phyloP scores from a whole-genome alignment of 345 rosid genomes.

The Kandelia obovata region DNA sequence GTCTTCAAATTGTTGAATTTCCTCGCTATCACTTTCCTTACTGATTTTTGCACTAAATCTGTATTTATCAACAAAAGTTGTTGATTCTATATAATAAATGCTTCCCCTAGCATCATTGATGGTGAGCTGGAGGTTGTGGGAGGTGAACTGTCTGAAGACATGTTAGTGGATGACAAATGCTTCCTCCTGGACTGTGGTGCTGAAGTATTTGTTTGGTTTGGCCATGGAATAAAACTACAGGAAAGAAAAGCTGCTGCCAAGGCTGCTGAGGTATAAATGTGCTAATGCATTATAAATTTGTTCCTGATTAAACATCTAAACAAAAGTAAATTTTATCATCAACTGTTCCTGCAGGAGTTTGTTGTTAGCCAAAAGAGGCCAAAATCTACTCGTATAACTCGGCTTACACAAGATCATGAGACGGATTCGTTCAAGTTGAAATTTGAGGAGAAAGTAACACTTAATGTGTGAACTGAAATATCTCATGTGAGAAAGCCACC shows the following conservation, averaged over 20 bases:
- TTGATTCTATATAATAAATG: slow-evolving; percentile 11
- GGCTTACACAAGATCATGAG: slow-evolving; percentile 89
- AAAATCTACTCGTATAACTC: slow-evolving; percentile 71
- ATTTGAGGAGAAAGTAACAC: slow-evolving; percentile 96
- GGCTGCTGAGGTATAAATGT: slow-evolving; percentile 70
- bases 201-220: slow-evolving; percentile 94
- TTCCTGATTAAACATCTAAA: neutral
- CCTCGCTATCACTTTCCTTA: neutral
- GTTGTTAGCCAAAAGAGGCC: slow-evolving; percentile 74
- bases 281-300: neutral
- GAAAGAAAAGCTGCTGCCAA: slow-evolving; percentile 86
- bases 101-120: slow-evolving; percentile 52
- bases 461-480: slow-evolving; percentile 25
- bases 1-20: neutral
- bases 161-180: slow-evolving; percentile 80
- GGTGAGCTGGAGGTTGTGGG: slow-evolving; percentile 57
- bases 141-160: slow-evolving; percentile 65
- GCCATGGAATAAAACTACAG: slow-evolving; percentile 89
- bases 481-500: too few species aligned
- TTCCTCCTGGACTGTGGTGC: slow-evolving; percentile 79
- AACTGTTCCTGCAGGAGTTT: slow-evolving; percentile 57
- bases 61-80: slow-evolving; percentile 6
- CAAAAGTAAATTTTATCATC: slow-evolving; percentile 21
- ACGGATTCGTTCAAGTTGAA: slow-evolving; percentile 79
- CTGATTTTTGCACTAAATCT: neutral